Evolutionary conservation across 164 flowering plant genomes (phyloP).

Genomic region (Pachysandra terminalis): DNA sequence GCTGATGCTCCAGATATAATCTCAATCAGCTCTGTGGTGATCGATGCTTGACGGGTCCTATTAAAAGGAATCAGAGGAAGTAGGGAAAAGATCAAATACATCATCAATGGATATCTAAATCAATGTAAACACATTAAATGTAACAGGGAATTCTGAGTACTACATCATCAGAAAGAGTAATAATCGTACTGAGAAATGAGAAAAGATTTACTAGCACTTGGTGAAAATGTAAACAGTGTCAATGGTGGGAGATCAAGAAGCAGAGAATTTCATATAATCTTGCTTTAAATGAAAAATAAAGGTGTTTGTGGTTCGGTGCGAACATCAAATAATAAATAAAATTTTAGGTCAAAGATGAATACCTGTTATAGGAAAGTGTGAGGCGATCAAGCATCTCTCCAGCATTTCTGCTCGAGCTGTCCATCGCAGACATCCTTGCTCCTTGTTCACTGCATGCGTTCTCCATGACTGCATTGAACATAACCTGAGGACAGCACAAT

Average conservation of each 20-base stretch:
- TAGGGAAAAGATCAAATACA: conserved; percentile 4
- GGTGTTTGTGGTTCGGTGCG: too few species aligned
- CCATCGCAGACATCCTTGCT: conserved; percentile 99
- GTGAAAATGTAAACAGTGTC: too few species aligned
- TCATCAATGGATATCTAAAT: too few species aligned
- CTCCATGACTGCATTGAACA: conserved; percentile 92
- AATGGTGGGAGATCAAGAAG: too few species aligned
- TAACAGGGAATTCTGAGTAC: too few species aligned
- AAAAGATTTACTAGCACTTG: too few species aligned
- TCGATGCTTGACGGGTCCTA: conserved; percentile 96
- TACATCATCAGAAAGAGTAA: too few species aligned
- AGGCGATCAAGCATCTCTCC: conserved; percentile 99
- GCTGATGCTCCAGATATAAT: conserved; percentile 97
- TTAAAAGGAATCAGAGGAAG: conserved; percentile 9
- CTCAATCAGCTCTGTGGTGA: conserved; percentile 90
- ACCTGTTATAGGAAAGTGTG: conserved; percentile 94
- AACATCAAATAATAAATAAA: too few species aligned
- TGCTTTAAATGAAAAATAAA: too few species aligned
- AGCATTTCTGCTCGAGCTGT: conserved; percentile 97
- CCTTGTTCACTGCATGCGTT: conserved; percentile 99
- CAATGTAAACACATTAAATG: too few species aligned
- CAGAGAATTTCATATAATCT: too few species aligned
- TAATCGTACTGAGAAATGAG: too few species aligned
- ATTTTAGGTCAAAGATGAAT: conserved; percentile 16
- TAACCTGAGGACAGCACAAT: conserved; percentile 32